Evolutionary conservation across 345 rosid species (phyloP).

Genomic region (Garcia nutans): DNA sequence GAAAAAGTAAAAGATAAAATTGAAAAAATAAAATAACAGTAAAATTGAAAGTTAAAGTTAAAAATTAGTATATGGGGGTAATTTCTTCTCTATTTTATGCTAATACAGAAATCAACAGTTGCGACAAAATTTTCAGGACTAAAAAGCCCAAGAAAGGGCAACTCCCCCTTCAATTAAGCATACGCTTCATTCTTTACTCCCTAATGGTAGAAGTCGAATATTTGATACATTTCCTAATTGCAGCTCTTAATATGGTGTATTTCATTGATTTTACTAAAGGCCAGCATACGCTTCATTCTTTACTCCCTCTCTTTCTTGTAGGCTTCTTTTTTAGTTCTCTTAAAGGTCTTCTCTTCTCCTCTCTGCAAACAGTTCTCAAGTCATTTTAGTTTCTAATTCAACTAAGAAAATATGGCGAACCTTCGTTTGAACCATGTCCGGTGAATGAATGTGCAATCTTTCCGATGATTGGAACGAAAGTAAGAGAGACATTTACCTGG

Average conservation of each 20-base stretch:
- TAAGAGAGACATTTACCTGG: slow-evolving; percentile 43
- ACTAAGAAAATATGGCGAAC: too few species aligned
- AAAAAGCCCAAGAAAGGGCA: background rate
- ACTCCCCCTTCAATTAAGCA: background rate
- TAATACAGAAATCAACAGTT: background rate
- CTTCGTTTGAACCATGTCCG: background rate
- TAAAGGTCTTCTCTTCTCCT: slow-evolving; percentile 66
- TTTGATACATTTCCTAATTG: background rate
- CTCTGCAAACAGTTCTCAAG: slow-evolving; percentile 43
- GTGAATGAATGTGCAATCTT: background rate
- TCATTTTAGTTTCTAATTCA: background rate
- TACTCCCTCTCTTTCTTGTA: slow-evolving; percentile 9
- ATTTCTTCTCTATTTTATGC: too few species aligned
- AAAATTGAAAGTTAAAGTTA: too few species aligned
- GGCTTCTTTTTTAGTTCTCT: slow-evolving; percentile 36
- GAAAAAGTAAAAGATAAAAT: too few species aligned
- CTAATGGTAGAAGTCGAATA: background rate
- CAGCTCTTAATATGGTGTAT: background rate
- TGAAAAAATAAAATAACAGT: too few species aligned
- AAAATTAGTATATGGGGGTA: too few species aligned
- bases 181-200: background rate
- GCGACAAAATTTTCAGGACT: slow-evolving; percentile 6
- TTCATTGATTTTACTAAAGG: background rate
- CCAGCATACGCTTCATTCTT: slow-evolving; percentile 6
- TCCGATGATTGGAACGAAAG: background rate